phyloP scores from a whole-genome alignment of 129 eudicot species.

The Silybum marianum region DNA sequence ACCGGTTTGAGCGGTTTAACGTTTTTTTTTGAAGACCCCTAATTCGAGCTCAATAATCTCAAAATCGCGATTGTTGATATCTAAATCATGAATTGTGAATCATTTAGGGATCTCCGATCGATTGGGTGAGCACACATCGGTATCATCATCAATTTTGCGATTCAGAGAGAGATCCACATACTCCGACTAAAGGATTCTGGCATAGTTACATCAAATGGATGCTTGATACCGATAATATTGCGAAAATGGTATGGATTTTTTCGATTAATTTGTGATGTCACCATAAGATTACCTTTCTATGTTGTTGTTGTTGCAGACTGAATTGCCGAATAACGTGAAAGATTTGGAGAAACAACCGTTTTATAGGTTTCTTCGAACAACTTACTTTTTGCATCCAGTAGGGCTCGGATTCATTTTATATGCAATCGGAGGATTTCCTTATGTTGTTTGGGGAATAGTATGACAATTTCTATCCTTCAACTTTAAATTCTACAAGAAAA shows the following conservation, averaged over 20 bases:
- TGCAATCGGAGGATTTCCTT: constrained; percentile 37
- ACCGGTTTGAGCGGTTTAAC: too few species aligned
- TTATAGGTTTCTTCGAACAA: constrained; percentile 26
- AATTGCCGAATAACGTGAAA: constrained; percentile 12
- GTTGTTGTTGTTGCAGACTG: constrained; percentile 22
- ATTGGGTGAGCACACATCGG: constrained; percentile 56
- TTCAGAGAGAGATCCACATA: constrained; percentile 40
- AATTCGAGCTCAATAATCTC: too few species aligned
- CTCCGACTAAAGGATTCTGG: constrained; percentile 42
- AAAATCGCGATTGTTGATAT: background rate
- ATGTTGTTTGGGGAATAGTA: constrained; percentile 40
- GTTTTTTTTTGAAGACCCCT: too few species aligned
- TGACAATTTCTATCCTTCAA: background rate
- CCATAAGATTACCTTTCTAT: background rate
- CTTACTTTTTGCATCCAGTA: constrained; percentile 31
- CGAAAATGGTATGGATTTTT: constrained; percentile 11
- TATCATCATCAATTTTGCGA: constrained; percentile 46
- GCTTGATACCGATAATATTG: constrained; percentile 24
- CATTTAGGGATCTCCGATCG: constrained; percentile 44
- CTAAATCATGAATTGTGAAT: background rate
- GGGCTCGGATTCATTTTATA: constrained; percentile 24
- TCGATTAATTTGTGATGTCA: background rate
- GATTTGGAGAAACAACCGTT: constrained; percentile 35
- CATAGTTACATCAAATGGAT: constrained; percentile 45
- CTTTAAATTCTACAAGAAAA: background rate